These are phyloP conservation scores for Suillus discolor DNA, from an alignment of 768 basidiomycete species.

Conservation along the genomic window DNA sequence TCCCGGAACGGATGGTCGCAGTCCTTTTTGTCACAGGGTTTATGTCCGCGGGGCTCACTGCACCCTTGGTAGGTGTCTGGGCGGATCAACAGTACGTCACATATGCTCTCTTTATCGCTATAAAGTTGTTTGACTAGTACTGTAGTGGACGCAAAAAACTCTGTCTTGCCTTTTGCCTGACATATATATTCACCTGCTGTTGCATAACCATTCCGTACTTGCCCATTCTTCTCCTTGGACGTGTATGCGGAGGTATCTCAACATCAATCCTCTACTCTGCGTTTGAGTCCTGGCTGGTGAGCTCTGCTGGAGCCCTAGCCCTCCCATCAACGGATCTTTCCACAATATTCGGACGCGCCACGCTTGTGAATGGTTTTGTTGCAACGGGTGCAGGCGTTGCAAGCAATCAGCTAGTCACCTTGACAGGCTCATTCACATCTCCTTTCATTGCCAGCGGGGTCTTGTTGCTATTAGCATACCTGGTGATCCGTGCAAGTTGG, in stretches of 20 bases:
- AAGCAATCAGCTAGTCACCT: conserved; percentile 63
- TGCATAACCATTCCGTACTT: conserved; percentile 59
- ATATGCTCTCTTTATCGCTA: background rate
- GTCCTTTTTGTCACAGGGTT: conserved; percentile 80
- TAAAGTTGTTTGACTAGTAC: conserved; percentile 5
- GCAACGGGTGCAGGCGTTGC: conserved; percentile 68
- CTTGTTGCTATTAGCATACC: conserved; percentile 54
- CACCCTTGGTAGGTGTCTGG: conserved; percentile 75
- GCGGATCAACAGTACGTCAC: conserved; percentile 70
- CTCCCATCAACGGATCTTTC: conserved; percentile 63
- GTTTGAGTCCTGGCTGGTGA: conserved; percentile 80
- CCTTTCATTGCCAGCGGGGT: conserved; percentile 69
- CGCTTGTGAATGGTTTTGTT: conserved; percentile 72
- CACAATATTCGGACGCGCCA: conserved; percentile 71
- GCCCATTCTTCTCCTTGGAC: conserved; percentile 62
- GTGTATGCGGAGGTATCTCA: conserved; percentile 69
- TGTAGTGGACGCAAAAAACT: conserved; percentile 65
- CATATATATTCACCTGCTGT: conserved; percentile 60
- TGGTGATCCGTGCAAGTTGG: conserved; percentile 62
- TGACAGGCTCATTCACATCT: conserved; percentile 52
- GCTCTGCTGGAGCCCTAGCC: conserved; percentile 52
- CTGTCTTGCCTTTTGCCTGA: conserved; percentile 72
- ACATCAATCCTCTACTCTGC: conserved; percentile 77
- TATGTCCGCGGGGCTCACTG: conserved; percentile 65
- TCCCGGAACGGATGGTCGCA: conserved; percentile 66